Percentiles rank a stretch among this genome's conserved stretches.
These are phyloP conservation scores for Emericellopsis atlantica DNA, from an alignment of 2,329 filamentous ascomycete species.

Conservation along the genomic window DNA sequence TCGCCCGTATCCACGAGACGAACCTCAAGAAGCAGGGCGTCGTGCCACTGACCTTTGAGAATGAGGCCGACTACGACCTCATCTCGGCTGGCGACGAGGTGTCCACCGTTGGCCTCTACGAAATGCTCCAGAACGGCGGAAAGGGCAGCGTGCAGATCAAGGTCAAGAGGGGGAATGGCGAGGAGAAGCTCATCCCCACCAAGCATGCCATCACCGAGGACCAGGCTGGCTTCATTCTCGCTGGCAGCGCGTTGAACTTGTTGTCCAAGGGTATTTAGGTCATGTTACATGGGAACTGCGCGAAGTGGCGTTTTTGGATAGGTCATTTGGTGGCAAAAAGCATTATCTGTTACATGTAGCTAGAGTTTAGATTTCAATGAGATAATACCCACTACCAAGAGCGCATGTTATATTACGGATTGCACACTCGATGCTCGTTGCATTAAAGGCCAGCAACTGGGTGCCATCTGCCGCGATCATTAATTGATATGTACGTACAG, in stretches of 20 bases:
- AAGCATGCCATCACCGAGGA: conserved; percentile 81
- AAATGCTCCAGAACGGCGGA: conserved; percentile 69
- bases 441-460: too few species aligned
- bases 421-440: too few species aligned
- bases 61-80: conserved; percentile 78
- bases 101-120: conserved; percentile 67
- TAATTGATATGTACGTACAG: too few species aligned
- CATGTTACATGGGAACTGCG: not conserved
- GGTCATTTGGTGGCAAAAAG: too few species aligned
- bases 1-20: conserved; percentile 88
- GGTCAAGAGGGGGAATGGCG: conserved; percentile 43
- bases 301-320: too few species aligned
- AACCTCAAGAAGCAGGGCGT: conserved; percentile 97
- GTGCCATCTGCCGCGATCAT: too few species aligned
- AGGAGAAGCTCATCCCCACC: conserved; percentile 59
- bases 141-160: conserved; percentile 60
- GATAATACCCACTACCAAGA: not conserved
- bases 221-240: conserved; percentile 84
- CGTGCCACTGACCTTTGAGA: conserved; percentile 79
- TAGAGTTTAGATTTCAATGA: too few species aligned
- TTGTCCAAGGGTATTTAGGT: conserved; percentile 47
- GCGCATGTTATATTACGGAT: too few species aligned
- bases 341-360: too few species aligned
- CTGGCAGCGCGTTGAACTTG: conserved; percentile 86
- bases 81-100: conserved; percentile 78